Conservation (phyloP, 106 monocot genomes). For the Acanthochlamys bracteata region DNA sequence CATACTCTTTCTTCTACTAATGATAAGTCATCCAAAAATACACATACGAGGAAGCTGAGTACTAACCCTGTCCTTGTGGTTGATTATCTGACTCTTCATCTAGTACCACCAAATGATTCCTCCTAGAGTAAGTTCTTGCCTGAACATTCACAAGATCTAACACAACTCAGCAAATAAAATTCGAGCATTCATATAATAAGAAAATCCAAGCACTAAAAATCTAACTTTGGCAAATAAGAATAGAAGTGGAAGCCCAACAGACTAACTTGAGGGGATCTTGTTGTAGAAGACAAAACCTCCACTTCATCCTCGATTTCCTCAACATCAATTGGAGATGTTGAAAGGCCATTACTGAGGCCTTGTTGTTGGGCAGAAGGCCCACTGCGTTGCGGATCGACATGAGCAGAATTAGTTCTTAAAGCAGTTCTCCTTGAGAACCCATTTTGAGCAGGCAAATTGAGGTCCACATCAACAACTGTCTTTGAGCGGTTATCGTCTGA, state of each 20-base stretch:
- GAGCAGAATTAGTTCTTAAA: not conserved
- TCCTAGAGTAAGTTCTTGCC: not conserved
- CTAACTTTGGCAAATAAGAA: not conserved
- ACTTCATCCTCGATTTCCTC: slow-evolving; percentile 24
- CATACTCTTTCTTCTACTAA: not conserved
- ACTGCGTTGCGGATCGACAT: not conserved
- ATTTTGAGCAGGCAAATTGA: slow-evolving; percentile 4
- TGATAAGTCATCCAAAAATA: not conserved
- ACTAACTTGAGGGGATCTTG: slow-evolving; percentile 17
- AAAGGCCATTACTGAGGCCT: slow-evolving; percentile 2
- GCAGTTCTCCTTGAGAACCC: not conserved
- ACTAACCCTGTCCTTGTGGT: not conserved
- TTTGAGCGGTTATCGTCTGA: not conserved
- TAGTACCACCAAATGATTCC: not conserved
- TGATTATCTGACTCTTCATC: slow-evolving; percentile 5
- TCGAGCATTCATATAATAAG: not conserved
- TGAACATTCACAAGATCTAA: not conserved
- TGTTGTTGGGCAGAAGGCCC: not conserved
- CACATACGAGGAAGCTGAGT: not conserved
- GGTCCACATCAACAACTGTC: slow-evolving; percentile 6
- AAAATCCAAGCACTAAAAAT: not conserved
- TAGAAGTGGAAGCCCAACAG: not conserved
- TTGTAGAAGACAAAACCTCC: slow-evolving; percentile 7
- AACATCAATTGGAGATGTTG: slow-evolving; percentile 21
- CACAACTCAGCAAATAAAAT: not conserved